Conservation (phyloP, 352 stramenopile species). For the Globisporangium abappressorium region DNA sequence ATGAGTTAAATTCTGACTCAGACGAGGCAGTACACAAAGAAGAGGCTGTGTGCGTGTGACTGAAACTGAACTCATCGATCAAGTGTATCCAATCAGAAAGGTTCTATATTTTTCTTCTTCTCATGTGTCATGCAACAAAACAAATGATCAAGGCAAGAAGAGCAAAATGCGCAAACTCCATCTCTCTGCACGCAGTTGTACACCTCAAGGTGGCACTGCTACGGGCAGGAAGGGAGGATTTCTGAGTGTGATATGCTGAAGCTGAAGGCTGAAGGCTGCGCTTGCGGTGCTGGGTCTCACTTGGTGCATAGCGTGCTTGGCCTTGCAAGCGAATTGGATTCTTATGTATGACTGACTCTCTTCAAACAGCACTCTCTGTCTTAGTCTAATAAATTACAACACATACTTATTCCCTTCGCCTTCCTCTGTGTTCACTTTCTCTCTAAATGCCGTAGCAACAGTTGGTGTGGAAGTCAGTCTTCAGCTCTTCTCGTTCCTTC, state of each 20-base stretch:
- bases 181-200: too few species aligned
- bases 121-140: background rate
- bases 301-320: background rate
- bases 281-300: too few species aligned
- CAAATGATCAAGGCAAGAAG: background rate
- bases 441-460: conserved; percentile 3
- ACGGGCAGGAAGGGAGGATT: too few species aligned
- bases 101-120: background rate
- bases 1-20: background rate
- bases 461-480: background rate
- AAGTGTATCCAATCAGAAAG: background rate
- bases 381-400: conserved; percentile 5
- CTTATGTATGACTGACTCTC: background rate
- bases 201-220: too few species aligned
- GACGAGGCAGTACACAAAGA: background rate
- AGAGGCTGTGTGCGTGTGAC: background rate
- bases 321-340: background rate
- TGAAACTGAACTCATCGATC: conserved; percentile 7
- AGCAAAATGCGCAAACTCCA: background rate
- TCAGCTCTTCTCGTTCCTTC: background rate
- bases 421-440: background rate
- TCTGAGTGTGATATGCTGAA: too few species aligned
- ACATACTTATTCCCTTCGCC: background rate
- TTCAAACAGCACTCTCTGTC: background rate
- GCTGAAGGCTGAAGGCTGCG: too few species aligned